phyloP scores from a whole-genome alignment of 1,284 basidiomycete genomes.

The Xerocomus cyaneibrunnescens region DNA sequence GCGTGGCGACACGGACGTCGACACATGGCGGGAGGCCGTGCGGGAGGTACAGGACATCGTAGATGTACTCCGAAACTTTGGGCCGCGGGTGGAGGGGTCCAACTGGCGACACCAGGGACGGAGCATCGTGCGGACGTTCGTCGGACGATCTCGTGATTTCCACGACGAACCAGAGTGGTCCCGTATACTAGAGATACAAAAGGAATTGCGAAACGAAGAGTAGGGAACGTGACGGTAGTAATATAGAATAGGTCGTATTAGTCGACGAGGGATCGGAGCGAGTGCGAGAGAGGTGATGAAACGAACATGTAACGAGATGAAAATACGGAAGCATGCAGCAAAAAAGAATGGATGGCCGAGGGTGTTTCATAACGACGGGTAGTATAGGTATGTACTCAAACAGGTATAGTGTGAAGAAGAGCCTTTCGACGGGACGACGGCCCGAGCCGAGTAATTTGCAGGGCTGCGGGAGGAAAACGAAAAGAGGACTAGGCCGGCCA shows the following conservation, averaged over 20 bases:
- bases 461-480: neutral
- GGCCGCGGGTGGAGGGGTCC: conserved; percentile 59
- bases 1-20: conserved; percentile 62
- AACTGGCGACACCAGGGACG: conserved; percentile 87
- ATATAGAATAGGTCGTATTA: conserved; percentile 12
- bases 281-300: neutral
- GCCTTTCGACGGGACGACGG: neutral
- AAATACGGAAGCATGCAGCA: conserved; percentile 16
- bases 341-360: conserved; percentile 4
- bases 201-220: conserved; percentile 46
- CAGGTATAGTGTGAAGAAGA: neutral
- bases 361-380: conserved; percentile 23
- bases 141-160: conserved; percentile 80
- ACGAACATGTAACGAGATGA: conserved; percentile 2
- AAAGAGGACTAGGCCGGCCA: conserved; percentile 43
- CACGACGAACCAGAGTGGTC: conserved; percentile 87
- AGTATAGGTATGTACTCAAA: conserved; percentile 1
- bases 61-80: conserved; percentile 80
- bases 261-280: neutral
- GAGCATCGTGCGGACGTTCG: conserved; percentile 86
- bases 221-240: conserved; percentile 16
- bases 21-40: conserved; percentile 72
- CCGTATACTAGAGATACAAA: conserved; percentile 58
- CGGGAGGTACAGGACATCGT: conserved; percentile 80
- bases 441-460: neutral